Base-by-base conservation (phyloP, 306 rosid species). In the Prunus padus region DNA sequence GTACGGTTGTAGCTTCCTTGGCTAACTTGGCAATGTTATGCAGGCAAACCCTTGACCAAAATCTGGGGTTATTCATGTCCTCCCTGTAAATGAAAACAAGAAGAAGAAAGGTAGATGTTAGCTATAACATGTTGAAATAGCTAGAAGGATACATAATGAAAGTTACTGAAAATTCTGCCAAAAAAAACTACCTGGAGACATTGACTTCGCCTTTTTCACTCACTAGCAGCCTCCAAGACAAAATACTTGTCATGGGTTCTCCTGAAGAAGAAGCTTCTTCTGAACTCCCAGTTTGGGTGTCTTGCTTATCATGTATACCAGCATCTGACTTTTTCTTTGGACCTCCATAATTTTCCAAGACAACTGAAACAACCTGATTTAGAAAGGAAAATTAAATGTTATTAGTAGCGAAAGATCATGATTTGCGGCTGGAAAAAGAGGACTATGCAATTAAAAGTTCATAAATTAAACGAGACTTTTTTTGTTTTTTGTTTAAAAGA, bases 21-120 rank as follows among this genome's bases (percentile, higher is more conserved):
- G 94, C 91, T 80, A 89, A 87, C 83, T 85, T 87, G 22, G 91
- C 89, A 88, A 89, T 89, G 80, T 89, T 87, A 68, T 79, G 80
- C 67, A 89, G 62, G 86, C 95, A 87, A 76, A 84, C 85, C 81
- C 84, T 80, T 65, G 95, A 89, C 95, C 95, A 89, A 79, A 86
- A 84, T 77, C 76, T 77, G 26, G 95, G 88, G 51, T 72, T 84
- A 25, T 10, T 61, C 55, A 77, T 59, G 59, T 84, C 83, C 67
- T 87, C 95, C 76, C 92, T 89, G 52, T 25, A 72, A 62, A 46
- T 50, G 13, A 80, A 54, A 78, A 8, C 22, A 47, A 49, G 11
- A 30, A 75, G 6, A 67, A 55, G 75, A 67, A 22, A 37, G 73
- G 71, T 80, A 75, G 75, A 70, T 51, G 37, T 49, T 62, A 52